Percentiles rank a stretch among this genome's conserved stretches.
Conservation (phyloP, 371 early-diverging fungal species). For the Mycotypha africana region DNA sequence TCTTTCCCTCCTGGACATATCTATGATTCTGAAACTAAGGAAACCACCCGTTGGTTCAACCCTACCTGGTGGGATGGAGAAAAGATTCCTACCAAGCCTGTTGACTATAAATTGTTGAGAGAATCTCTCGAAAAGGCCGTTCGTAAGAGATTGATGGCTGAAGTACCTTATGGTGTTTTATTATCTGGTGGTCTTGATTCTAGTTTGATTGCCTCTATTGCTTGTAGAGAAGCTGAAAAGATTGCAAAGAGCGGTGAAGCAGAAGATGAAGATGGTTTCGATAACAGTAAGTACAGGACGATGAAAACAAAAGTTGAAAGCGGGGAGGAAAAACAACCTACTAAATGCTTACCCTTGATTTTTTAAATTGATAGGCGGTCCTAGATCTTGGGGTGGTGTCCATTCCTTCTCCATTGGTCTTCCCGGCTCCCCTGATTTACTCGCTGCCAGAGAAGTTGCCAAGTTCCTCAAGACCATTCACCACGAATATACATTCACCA, state of each 20-base stretch:
- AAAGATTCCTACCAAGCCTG: constrained; percentile 46
- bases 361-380: too few species aligned
- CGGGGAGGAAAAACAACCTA: too few species aligned
- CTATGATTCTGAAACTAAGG: constrained; percentile 71
- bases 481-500: constrained; percentile 91
- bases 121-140: constrained; percentile 80
- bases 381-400: constrained; percentile 72
- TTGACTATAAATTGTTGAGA: constrained; percentile 68
- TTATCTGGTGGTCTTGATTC: constrained; percentile 94
- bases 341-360: too few species aligned
- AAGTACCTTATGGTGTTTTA: constrained; percentile 96
- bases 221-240: constrained; percentile 74
- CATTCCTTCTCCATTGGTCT: constrained; percentile 97
- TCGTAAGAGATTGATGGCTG: constrained; percentile 93
- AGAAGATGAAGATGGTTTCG: constrained; percentile 43
- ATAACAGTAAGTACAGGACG: too few species aligned
- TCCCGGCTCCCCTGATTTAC: constrained; percentile 90
- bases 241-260: constrained; percentile 26
- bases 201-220: constrained; percentile 90
- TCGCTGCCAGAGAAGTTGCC: constrained; percentile 87
- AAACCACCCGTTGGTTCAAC: constrained; percentile 81
- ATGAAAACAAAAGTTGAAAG: too few species aligned
- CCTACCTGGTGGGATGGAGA: constrained; percentile 84
- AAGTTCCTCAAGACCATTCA: constrained; percentile 87
- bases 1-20: constrained; percentile 95